Base-by-base conservation (phyloP, 2,329 filamentous ascomycete species). In the Escovopsis sp. region DNA sequence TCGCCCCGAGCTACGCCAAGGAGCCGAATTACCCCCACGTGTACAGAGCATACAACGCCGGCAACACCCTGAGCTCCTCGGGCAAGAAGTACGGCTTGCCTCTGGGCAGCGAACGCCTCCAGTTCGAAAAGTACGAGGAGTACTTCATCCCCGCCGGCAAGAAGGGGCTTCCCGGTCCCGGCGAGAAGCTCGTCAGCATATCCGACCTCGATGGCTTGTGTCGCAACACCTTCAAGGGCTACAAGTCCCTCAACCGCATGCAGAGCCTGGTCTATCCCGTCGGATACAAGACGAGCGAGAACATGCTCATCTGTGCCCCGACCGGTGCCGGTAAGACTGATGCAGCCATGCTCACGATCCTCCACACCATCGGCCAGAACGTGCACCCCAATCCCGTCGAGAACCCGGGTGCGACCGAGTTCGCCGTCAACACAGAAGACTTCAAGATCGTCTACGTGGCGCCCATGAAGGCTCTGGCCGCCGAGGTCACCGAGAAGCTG, bases 361-460 rank as follows among this genome's bases (percentile, higher is more conserved):
- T 98, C 44, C 93, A 94, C 57, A 83, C 84, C 0, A 79, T 98
- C 43, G 79, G 84, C 2, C 88, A 94, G 57, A 89, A 96, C 53
- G 74, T 84, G 20, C 68, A 72, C 1, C 89, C 91, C 0, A 87
- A 78, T 50, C 89, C 88, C 0, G 70, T 81, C 9, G 84, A 94
- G 43, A 68, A 85, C 34, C 76, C 76, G 0, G 66, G 77, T 41
- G 78, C 82, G 1, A 79, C 72, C 0, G 83, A 94, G 33, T 95
- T 95, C 55, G 74, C 74, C 1, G 84, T 94, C n/a, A 72, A 82
- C 44, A 66, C 77, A 0, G 83, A 94, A 40, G 85, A 94, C 52
- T 95, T 96, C 72, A 96, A 98, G 63, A 89, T 98, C 52, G 87
- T 98, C 43, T 98, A 98, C 52, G 91, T 98, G 34, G 91, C 93